phyloP scores from a whole-genome alignment of 352 stramenopile species.

The Globisporangium abappressorium region DNA sequence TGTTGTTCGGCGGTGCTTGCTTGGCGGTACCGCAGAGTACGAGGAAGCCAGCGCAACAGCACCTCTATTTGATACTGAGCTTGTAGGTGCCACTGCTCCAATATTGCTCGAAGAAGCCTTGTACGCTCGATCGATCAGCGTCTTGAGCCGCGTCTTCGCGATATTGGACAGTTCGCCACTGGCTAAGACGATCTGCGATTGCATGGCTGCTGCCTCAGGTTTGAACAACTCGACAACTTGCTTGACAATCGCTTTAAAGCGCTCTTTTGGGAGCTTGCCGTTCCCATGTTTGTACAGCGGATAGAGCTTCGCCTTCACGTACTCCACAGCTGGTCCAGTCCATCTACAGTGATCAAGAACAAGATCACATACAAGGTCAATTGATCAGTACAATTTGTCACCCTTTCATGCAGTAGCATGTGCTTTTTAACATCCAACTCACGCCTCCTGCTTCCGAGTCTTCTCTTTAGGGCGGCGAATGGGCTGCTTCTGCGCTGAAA shows the following conservation, averaged over 20 bases:
- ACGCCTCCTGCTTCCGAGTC: constrained; percentile 46
- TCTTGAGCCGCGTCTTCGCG: constrained; percentile 66
- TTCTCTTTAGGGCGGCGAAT: constrained; percentile 30
- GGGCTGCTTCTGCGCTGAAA: constrained; percentile 36
- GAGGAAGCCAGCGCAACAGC: constrained; percentile 21
- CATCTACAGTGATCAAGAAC: neutral
- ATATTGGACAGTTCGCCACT: constrained; percentile 47
- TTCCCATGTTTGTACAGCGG: constrained; percentile 66
- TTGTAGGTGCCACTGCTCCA: constrained; percentile 3
- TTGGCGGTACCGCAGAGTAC: constrained; percentile 39
- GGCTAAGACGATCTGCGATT: constrained; percentile 45
- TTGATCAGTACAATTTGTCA: constrained; percentile 3
- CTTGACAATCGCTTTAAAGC: constrained; percentile 80
- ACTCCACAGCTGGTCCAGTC: constrained; percentile 68
- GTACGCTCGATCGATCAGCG: constrained; percentile 70
- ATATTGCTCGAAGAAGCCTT: constrained; percentile 26
- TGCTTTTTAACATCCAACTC: constrained; percentile 17
- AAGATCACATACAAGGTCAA: neutral
- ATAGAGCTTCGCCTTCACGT: constrained; percentile 80
- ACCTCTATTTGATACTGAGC: constrained; percentile 18
- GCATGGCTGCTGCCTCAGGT: constrained; percentile 49
- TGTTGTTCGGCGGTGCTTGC: constrained; percentile 33
- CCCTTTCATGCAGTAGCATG: neutral
- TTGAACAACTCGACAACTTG: constrained; percentile 59
- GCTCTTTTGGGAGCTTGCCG: constrained; percentile 64